Conservation (phyloP, 768 basidiomycete genomes). For the Pleurotus cornucopiae region DNA sequence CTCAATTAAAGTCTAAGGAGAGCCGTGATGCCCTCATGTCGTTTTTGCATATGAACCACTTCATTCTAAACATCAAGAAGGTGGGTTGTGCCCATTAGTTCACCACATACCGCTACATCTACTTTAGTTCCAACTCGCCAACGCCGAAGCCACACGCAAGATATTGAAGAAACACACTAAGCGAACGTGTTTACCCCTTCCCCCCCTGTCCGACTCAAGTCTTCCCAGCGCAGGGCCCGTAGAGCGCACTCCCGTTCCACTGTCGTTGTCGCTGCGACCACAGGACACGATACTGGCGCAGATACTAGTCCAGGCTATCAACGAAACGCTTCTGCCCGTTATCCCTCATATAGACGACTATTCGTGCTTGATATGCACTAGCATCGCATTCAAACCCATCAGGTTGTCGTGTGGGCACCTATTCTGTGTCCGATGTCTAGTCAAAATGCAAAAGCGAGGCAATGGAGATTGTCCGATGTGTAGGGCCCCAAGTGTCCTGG, state of each 20-base stretch:
- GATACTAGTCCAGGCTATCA: slow-evolving; percentile 76
- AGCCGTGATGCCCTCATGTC: slow-evolving; percentile 57
- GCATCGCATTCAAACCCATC: slow-evolving; percentile 91
- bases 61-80: slow-evolving; percentile 80
- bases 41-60: slow-evolving; percentile 74
- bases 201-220: slow-evolving; percentile 21
- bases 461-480: slow-evolving; percentile 82
- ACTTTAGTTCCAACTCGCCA: slow-evolving; percentile 72
- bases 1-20: slow-evolving; percentile 52
- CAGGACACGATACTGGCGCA: slow-evolving; percentile 39
- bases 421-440: slow-evolving; percentile 76
- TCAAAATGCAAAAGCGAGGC: slow-evolving; percentile 86
- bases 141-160: slow-evolving; percentile 86
- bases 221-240: slow-evolving; percentile 11
- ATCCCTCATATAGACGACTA: slow-evolving; percentile 83
- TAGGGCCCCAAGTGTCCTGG: slow-evolving; percentile 69
- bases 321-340: slow-evolving; percentile 76
- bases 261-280: too few relatives aligned
- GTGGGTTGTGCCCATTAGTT: slow-evolving; percentile 26
- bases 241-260: too few relatives aligned
- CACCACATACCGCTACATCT: background rate
- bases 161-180: slow-evolving; percentile 94
- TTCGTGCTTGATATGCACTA: slow-evolving; percentile 81
- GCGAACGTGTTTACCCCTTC: slow-evolving; percentile 75
- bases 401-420: slow-evolving; percentile 76